Percentiles rank a stretch among this genome's conserved stretches.
phyloP scores from a whole-genome alignment of 2,329 filamentous ascomycete genomes.

The Penicillium sp. region DNA sequence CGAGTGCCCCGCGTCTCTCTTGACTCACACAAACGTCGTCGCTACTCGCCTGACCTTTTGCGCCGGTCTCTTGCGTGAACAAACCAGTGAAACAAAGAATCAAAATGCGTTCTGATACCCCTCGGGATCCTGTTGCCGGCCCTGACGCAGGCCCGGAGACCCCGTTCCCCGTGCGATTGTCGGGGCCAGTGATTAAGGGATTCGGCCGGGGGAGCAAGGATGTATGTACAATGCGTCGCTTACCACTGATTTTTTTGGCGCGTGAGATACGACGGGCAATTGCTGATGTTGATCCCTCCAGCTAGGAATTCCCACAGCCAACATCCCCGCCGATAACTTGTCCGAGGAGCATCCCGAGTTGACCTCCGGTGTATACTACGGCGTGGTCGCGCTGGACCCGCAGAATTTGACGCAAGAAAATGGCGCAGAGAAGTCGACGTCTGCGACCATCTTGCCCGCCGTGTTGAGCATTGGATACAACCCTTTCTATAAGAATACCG shows the following conservation, averaged over 20 bases:
- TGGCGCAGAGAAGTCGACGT: constrained; percentile 13
- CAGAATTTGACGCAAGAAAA: constrained; percentile 31
- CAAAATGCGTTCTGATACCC: constrained; percentile 50
- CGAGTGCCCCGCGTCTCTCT: not conserved
- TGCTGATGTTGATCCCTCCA: constrained; percentile 39
- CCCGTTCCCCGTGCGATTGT: constrained; percentile 81
- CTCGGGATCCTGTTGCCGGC: constrained; percentile 72
- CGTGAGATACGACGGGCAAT: not conserved
- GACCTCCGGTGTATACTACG: constrained; percentile 87
- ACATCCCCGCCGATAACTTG: constrained; percentile 70
- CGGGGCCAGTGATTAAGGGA: constrained; percentile 85
- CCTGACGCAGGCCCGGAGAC: constrained; percentile 69
- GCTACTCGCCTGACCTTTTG: not conserved
- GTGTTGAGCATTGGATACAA: constrained; percentile 97
- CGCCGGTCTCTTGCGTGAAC: not conserved
- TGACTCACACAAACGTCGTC: not conserved
- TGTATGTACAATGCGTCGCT: constrained; percentile 48
- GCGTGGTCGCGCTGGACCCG: constrained; percentile 74
- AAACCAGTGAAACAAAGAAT: not conserved
- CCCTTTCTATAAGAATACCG: constrained; percentile 92
- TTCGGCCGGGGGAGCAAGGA: constrained; percentile 95
- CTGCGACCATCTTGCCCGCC: constrained; percentile 68
- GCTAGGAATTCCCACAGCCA: constrained; percentile 96
- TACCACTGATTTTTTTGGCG: not conserved
- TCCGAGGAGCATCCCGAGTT: constrained; percentile 59